A percentile compares a stretch with the other conserved stretches of the same genome.
phyloP scores from a whole-genome alignment of 768 basidiomycete genomes.

The Boletus tylopilopsis region DNA sequence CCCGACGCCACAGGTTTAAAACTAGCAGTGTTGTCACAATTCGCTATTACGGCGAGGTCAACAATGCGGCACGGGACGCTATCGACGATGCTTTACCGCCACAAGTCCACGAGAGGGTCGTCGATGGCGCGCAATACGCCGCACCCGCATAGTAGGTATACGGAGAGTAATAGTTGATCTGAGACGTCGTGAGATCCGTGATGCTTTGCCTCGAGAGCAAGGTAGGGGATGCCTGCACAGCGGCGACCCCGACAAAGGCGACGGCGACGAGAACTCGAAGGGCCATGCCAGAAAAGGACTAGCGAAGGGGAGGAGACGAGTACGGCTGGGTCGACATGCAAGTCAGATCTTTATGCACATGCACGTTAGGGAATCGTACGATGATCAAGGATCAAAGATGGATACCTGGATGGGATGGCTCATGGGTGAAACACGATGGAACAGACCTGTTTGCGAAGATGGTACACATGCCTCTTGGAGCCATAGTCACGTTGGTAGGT shows the following conservation, averaged over 20 bases:
- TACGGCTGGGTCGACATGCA: not conserved
- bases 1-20: slow-evolving; percentile 45
- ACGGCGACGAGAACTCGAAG: not conserved
- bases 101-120: slow-evolving; percentile 46
- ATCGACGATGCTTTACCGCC: slow-evolving; percentile 41
- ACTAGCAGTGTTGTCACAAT: slow-evolving; percentile 39
- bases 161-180: slow-evolving; percentile 41
- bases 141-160: slow-evolving; percentile 49
- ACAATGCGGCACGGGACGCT: too few species aligned
- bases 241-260: slow-evolving; percentile 9
- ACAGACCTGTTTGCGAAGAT: not conserved
- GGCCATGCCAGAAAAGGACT: slow-evolving; percentile 29
- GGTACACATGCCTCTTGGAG: too few species aligned
- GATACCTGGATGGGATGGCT: not conserved
- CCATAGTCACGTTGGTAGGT: too few species aligned
- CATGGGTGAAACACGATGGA: too few species aligned
- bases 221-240: slow-evolving; percentile 14
- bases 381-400: too few species aligned
- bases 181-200: slow-evolving; percentile 33
- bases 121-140: slow-evolving; percentile 41
- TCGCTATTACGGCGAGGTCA: slow-evolving; percentile 20
- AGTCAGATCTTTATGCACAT: not conserved
- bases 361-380: too few species aligned
- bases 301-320: not conserved
- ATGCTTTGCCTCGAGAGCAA: slow-evolving; percentile 34